Conservation (phyloP, 228 moss, liverwort and hornwort genomes). For the Sphagnum fallax region DNA sequence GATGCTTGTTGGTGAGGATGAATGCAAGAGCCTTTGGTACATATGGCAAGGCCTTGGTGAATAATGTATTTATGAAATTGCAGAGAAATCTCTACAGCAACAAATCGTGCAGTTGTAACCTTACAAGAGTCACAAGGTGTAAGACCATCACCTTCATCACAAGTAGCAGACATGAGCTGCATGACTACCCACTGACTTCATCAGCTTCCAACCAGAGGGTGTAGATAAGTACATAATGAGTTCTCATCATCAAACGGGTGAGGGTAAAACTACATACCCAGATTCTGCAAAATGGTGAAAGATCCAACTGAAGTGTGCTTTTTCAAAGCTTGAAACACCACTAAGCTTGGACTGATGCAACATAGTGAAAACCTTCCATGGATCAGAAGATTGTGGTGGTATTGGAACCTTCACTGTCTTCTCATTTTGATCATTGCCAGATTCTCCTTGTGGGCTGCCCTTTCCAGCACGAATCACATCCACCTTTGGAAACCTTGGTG, state of each 20-base stretch:
- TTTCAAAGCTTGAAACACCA: conserved; percentile 33
- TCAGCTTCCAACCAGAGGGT: too few relatives aligned
- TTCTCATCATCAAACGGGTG: not conserved
- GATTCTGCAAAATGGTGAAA: conserved; percentile 83
- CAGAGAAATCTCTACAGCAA: not conserved
- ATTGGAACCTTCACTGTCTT: conserved; percentile 12
- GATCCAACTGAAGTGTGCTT: conserved; percentile 61
- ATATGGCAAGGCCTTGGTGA: not conserved
- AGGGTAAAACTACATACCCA: conserved; percentile 42
- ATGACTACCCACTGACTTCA: too few relatives aligned
- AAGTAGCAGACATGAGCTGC: too few relatives aligned
- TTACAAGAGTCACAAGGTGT: too few relatives aligned
- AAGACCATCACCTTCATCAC: too few relatives aligned
- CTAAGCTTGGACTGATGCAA: conserved; percentile 36
- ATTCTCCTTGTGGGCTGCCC: conserved; percentile 20
- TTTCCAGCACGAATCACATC: conserved; percentile 11
- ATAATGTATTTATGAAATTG: not conserved
- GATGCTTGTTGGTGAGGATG: too few relatives aligned
- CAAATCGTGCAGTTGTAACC: too few relatives aligned
- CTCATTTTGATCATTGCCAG: conserved; percentile 7
- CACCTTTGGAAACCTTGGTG: conserved; percentile 45
- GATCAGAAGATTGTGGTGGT: conserved; percentile 38
- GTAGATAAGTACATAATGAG: too few relatives aligned
- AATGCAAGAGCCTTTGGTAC: too few relatives aligned
- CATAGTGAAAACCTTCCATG: conserved; percentile 39